Evolutionary conservation across 208 protist species (phyloP).

Genomic region (Wallacemonas sp.): DNA sequence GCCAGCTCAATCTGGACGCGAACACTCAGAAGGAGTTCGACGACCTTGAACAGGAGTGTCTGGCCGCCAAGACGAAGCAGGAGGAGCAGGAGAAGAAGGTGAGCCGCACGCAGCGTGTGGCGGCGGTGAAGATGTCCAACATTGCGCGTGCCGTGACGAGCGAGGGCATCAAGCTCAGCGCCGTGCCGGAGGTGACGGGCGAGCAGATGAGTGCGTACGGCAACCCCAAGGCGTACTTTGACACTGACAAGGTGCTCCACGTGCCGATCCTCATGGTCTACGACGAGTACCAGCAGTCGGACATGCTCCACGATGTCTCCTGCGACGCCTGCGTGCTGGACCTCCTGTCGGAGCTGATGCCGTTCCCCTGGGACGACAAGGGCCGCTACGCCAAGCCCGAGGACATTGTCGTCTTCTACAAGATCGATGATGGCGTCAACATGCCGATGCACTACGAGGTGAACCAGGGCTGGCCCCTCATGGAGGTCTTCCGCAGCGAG

Average conservation of each 20-base stretch:
- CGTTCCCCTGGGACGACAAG: constrained; percentile 84
- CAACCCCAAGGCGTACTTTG: constrained; percentile 77
- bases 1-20: constrained; percentile 16
- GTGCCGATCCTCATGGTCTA: constrained; percentile 95
- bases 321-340: constrained; percentile 70
- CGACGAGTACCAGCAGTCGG: constrained; percentile 91
- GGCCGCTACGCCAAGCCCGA: constrained; percentile 56
- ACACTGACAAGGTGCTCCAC: constrained; percentile 69
- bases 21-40: constrained; percentile 49
- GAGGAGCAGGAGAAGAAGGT: constrained; percentile 39
- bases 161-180: constrained; percentile 55
- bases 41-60: constrained; percentile 50
- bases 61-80: constrained; percentile 24
- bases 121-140: constrained; percentile 68
- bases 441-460: constrained; percentile 77
- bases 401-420: constrained; percentile 79
- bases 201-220: constrained; percentile 88
- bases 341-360: constrained; percentile 78
- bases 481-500: constrained; percentile 81
- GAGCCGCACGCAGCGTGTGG: constrained; percentile 28
- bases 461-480: constrained; percentile 57
- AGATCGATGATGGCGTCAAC: constrained; percentile 87
- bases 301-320: constrained; percentile 92
- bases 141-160: constrained; percentile 66
- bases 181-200: constrained; percentile 67